Base-by-base conservation (phyloP, 1,139 yeast species). In the Lodderomyces metapsilosis region DNA sequence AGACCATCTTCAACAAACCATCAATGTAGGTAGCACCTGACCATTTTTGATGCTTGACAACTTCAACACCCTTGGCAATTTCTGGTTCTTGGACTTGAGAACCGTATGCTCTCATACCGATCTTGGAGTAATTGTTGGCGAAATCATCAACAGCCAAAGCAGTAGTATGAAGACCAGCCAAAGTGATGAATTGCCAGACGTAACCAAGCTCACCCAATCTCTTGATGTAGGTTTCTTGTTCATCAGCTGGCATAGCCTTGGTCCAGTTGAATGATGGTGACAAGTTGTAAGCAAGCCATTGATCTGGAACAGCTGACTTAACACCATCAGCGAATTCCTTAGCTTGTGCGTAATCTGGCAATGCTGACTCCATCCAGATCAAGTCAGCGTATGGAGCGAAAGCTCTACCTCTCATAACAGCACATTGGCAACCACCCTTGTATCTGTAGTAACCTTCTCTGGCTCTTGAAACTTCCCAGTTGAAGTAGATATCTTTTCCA, bases 191-290 rank as follows among this genome's bases (percentile, higher is more conserved):
- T 70, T 91, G 98, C 98, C 98, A 92, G 52, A 87, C 88, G 72
- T 84, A 92, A 49, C 98, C 98, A 53, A 91, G 78, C 67, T 85
- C 75, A 52, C 86, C 95, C 52, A 91, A 80, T 66, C 96, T 82
- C 65, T 79, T 70, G 65, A 92, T 91, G 69, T 88, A 91, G 39
- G 96, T 87, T 64, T 84, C 86, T 72, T 91, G 97, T 60, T 92
- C 96, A 40, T 78, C 76, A 32, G 85, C 74, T 44, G 84, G 74
- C 97, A 91, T 88, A 46, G 97, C 97, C 56, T 81, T 81, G 66
- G 88, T 88, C 98, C 98, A 92, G 81, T 92, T 92, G 83, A 92
- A 92, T 10, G 96, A 88, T 53, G 98, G 97, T 36, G 96, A 88
- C 68, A 89, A 76, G 78, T 91, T 91, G 76, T 91, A 89, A 46